Evolutionary conservation across 2,329 filamentous ascomycete genomes (phyloP).

Genomic region (Calonectria pseudoturangicola): DNA sequence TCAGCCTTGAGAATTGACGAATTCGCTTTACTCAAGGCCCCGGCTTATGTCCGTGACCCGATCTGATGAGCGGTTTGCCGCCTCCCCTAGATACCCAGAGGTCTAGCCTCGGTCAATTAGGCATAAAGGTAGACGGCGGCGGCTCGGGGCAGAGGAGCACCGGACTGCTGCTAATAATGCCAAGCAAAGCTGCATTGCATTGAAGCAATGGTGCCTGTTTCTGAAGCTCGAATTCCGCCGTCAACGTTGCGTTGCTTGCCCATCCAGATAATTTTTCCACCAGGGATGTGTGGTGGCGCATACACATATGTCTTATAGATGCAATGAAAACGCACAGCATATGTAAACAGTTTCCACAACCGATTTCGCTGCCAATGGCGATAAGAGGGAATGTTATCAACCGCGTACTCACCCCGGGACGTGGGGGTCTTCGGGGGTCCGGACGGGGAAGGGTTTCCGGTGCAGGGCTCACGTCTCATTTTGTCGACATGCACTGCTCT

Average conservation of each 20-base stretch:
- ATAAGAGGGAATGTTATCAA: conserved; percentile 28
- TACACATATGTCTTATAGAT: conserved; percentile 9
- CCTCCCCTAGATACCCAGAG: conserved; percentile 21
- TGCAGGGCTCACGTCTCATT: conserved; percentile 34
- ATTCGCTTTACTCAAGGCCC: conserved; percentile 20
- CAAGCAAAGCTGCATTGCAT: conserved; percentile 10
- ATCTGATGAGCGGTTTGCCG: conserved; percentile 15
- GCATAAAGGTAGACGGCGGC: conserved; percentile 17
- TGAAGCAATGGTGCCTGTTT: conserved; percentile 13
- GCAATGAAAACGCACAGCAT: conserved; percentile 20
- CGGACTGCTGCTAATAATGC: background rate
- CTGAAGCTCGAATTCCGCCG: conserved; percentile 12
- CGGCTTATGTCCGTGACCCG: conserved; percentile 27
- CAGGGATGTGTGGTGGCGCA: conserved; percentile 5
- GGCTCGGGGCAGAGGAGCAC: conserved; percentile 20
- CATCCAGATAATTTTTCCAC: background rate
- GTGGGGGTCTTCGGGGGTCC: conserved; percentile 39
- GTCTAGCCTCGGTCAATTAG: conserved; percentile 42
- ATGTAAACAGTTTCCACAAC: conserved; percentile 6
- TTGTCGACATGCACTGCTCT: conserved; percentile 28
- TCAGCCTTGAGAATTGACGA: conserved; percentile 27
- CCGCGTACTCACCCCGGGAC: conserved; percentile 1
- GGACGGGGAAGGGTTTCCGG: conserved; percentile 38
- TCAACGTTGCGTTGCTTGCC: conserved; percentile 6
- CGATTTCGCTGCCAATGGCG: conserved; percentile 9